These are phyloP conservation scores for Fraxinus quadrangulata DNA, from an alignment of 257 asterid genomes.

Conservation along the genomic window DNA sequence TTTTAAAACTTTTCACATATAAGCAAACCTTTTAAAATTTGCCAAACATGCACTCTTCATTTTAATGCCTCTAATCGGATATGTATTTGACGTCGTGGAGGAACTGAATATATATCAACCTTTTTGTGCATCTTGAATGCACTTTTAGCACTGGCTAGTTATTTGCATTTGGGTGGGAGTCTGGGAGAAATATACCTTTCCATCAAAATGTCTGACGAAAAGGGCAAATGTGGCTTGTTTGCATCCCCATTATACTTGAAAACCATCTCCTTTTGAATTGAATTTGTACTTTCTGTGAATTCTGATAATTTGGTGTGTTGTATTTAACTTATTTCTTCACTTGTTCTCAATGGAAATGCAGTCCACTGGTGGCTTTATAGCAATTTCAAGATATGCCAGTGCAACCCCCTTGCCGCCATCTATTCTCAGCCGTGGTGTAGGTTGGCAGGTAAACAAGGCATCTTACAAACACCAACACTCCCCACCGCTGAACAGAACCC, in stretches of 20 bases:
- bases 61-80: not conserved
- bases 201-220: no score
- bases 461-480: no score
- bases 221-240: no score
- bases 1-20: no score
- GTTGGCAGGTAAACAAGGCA: slow-evolving; percentile 78
- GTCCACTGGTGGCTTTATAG: slow-evolving; percentile 73
- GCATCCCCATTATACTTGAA: no score
- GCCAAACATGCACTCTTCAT: not conserved
- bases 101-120: not conserved
- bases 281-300: not conserved
- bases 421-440: slow-evolving; percentile 85
- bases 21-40: no score
- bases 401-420: slow-evolving; percentile 75
- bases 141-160: no score
- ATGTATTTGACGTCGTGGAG: not conserved
- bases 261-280: no score
- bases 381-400: slow-evolving; percentile 60
- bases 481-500: not conserved
- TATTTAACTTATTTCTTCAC: not conserved
- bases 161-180: no score
- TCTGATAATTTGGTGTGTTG: not conserved
- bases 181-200: no score
- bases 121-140: no score
- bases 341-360: slow-evolving; percentile 34